Base-by-base conservation (phyloP, 2,329 filamentous ascomycete species). In the Juglanconis juglandina region DNA sequence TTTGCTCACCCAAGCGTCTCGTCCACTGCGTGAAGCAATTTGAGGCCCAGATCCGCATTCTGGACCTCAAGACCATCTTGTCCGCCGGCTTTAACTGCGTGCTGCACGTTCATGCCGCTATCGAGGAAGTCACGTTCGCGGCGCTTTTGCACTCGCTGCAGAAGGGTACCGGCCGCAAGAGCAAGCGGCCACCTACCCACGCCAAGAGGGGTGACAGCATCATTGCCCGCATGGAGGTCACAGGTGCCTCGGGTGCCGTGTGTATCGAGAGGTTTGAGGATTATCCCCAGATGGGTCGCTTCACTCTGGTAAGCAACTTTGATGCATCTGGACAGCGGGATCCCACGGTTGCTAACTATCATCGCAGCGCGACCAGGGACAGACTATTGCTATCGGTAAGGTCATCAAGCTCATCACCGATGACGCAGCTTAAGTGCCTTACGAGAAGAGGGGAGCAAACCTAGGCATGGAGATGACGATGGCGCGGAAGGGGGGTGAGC, bases 321-420 rank as follows among this genome's bases (percentile, higher is more conserved):
- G 58, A 33, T 52, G 69, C 68, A 68, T 69, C 66, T 60, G 41
- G 14, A 64, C 60, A 14, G 30, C 17, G 6, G 33, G 4, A 35
- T 17, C 46, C 46, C 11, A 30, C 11, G 50, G 24, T 24, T 60
- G 53, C 61, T 70, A 63, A 70, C 56, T 72, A 55, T 68, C 2
- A 39, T 30, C 58, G 32, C 37, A 63, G 61, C 61, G 61, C 65
- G 55, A 72, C 58, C 71, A 98, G 88, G 95, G 95, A 69, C 94
- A 98, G 90, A 99, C 95, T 0, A 97, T 99, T 79, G 95, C 95
- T 59, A 99, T 99, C 79, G 95, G 95, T 71, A 99, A 99, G 85
- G 96, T 99, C 75, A 97, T 92, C 62, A 97, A 93, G 83, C 84
- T 99, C 65, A 81, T 86, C 68, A 77, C 71, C 7, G 74, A 78